Evolutionary conservation across 257 asterid genomes (phyloP), one percentile per base, ranked within the genome.

Genomic region (Fraxinus pennsylvanica): DNA sequence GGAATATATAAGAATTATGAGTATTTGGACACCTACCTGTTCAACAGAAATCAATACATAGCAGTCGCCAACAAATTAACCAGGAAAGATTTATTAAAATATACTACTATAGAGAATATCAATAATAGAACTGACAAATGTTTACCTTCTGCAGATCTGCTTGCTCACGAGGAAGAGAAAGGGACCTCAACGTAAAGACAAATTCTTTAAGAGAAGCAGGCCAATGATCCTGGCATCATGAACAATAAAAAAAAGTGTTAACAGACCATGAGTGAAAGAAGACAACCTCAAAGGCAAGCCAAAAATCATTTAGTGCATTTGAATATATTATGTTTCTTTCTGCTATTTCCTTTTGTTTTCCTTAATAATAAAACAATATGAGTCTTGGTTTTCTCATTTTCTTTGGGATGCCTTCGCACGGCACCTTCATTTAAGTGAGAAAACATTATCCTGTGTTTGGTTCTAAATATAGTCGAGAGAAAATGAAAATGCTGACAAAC

Each of bases 201-300:
- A 87, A 94, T 80, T 89, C 87, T 75, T 89, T 91, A 73, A 92
- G 96, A 12, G 97, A 92, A 79, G 83, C 84, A 69, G 97, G 98
- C 98, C 97, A 94, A 82, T 91, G 84, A 87, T 90, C 94, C 98
- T 94, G 77, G 38, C 81, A 84, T 38, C 72, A 80, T 59, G 50
- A 70, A 79, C 50, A 75, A 54, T 25, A 17, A 72, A 22, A 33
- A n/a, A 50, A 27, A 30, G 67, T 21, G 15, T 59, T 59, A 9
- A 1, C 67, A 21, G 29, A 59, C 32, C 13, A 22, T 21, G 32
- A 59, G 13, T 0, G 9, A 21, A 59, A 4, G 63, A 17, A 30
- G 68, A 50, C 1, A 14, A 74, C 39, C 67, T n/a, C 70, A 35
- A 77, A 57, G 17, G 54, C 41, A 45, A 7, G 63, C 78, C 29